Evolutionary conservation across 345 rosid genomes (phyloP), one percentile per base, ranked within the genome.

Genomic region (Eucalyptus sideroxylon): DNA sequence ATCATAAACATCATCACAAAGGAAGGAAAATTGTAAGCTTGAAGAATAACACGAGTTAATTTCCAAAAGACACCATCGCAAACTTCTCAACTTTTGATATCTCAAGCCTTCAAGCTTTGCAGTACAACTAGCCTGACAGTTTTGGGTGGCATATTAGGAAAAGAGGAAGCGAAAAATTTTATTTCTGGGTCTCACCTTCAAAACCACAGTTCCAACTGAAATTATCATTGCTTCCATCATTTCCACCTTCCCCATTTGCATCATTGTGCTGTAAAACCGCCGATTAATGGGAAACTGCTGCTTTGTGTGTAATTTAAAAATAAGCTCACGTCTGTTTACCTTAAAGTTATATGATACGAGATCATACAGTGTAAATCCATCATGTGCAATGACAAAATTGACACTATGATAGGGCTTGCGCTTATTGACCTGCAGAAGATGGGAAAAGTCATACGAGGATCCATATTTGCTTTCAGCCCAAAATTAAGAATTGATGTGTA

Each of bases 211-310:
- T 98, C 99, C 99, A 98, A 91, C 99, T 95, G 88, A 93, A 92
- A 91, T 98, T 98, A 90, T 98, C 98, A 90, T 95, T 97, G 95
- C 96, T 86, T 90, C 98, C 99, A 93, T 98, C 99, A 89, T 95
- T 98, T 89, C 98, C 99, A 67, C 96, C 96, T 94, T 98, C 99
- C 88, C 99, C 99, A 93, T 98, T 98, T 85, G 97, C 99, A 53
- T 98, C 98, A 90, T 98, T 98, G 92, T 98, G 99, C 99, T 98
- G 95, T 31, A 91, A 90, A 89, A 93, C n/a, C 90, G 49, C 37
- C 17, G 56, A 19, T 49, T 40, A 67, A 89, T 53, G 86, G 86
- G 60, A 15, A 77, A 77, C 62, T 81, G 88, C 77, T 87, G 86
- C 55, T 80, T 23, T 60, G 27, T 85, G 81, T 90, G 42, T 51